Evolutionary conservation across 116 monocot species (phyloP).

Genomic region (Papilionanthe hybrid): DNA sequence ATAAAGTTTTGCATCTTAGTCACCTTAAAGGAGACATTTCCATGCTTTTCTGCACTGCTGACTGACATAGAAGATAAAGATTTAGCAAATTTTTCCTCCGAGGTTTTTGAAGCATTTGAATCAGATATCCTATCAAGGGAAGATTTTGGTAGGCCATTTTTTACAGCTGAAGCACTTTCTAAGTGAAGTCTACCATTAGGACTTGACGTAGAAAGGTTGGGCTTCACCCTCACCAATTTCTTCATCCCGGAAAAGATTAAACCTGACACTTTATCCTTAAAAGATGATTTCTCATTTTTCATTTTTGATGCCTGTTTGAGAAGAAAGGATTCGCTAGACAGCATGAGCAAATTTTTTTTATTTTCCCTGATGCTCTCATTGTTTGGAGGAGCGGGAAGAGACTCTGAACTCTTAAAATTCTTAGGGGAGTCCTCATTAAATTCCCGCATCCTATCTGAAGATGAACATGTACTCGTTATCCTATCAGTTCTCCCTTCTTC

Average conservation of each 20-base stretch:
- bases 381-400: conserved; percentile 22
- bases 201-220: conserved; percentile 15
- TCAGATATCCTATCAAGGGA: conserved; percentile 1
- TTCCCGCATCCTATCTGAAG: conserved; percentile 1
- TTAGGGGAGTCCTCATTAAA: background rate
- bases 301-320: conserved; percentile 19
- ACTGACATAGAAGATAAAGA: conserved; percentile 13
- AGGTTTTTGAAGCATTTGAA: background rate
- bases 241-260: conserved; percentile 69
- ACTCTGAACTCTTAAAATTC: conserved; percentile 29
- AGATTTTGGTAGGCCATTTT: conserved; percentile 5
- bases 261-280: conserved; percentile 51
- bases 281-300: conserved; percentile 28
- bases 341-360: conserved; percentile 4
- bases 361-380: conserved; percentile 12
- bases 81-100: conserved; percentile 6
- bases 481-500: conserved; percentile 10
- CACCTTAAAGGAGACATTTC: background rate
- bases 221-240: conserved; percentile 35
- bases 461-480: background rate
- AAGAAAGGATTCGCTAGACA: conserved; percentile 2
- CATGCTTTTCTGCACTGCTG: background rate
- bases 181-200: conserved; percentile 9
- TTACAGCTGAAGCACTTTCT: background rate
- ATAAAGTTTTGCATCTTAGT: background rate